Percentiles rank a stretch among this genome's conserved stretches.
Evolutionary conservation across 495 filamentous ascomycete species (phyloP).

Genomic region (Penicillium diatomitis): DNA sequence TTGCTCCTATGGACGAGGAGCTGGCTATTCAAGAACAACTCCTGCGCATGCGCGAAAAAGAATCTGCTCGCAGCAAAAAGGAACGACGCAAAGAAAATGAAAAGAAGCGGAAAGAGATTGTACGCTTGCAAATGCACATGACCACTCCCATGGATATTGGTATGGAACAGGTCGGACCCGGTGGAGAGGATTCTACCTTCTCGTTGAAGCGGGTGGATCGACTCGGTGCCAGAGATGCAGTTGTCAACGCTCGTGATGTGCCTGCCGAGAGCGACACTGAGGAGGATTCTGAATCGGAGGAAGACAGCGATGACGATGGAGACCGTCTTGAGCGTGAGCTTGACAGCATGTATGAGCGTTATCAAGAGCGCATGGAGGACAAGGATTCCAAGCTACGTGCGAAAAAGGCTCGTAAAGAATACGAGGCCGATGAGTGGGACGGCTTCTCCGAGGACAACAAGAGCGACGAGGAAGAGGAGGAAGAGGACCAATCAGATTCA

Average conservation of each 20-base stretch:
- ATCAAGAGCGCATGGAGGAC: constrained; percentile 69
- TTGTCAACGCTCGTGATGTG: constrained; percentile 73
- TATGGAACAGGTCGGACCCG: constrained; percentile 75
- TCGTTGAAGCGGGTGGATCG: constrained; percentile 70
- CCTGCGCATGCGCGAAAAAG: constrained; percentile 68
- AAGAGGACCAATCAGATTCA: constrained; percentile 30
- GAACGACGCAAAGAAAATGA: constrained; percentile 79
- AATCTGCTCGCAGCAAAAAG: constrained; percentile 63
- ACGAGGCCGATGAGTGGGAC: constrained; percentile 82
- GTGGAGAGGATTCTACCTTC: constrained; percentile 75
- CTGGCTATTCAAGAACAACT: constrained; percentile 80
- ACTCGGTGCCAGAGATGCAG: constrained; percentile 54
- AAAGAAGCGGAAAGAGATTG: constrained; percentile 78
- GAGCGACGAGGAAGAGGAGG: constrained; percentile 41
- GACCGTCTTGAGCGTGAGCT: constrained; percentile 76
- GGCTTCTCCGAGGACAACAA: constrained; percentile 70
- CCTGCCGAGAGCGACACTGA: constrained; percentile 46
- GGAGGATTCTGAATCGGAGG: constrained; percentile 48
- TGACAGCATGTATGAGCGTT: constrained; percentile 77
- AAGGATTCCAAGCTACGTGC: constrained; percentile 77
- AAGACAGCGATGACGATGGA: constrained; percentile 65
- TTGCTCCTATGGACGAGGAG: constrained; percentile 90
- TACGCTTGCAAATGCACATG: constrained; percentile 96
- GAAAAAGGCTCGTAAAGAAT: constrained; percentile 76
- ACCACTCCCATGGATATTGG: constrained; percentile 91